Conservation (phyloP, 2,329 filamentous ascomycete genomes). For the Epichloe gansuensis region DNA sequence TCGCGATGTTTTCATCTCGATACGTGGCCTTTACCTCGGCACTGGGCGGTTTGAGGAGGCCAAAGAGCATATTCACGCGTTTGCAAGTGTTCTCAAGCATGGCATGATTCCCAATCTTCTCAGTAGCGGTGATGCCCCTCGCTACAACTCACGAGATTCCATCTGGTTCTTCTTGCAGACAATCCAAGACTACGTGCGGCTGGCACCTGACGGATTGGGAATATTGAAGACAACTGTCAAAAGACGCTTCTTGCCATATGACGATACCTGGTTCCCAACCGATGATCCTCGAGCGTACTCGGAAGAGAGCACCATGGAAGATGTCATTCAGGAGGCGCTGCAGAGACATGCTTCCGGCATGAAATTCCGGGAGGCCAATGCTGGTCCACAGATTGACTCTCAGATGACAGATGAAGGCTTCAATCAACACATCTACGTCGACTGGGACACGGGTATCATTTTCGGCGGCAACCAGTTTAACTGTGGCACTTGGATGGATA, state of each 20-base stretch:
- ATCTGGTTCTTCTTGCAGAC: constrained; percentile 97
- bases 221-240: constrained; percentile 68
- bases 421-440: constrained; percentile 78
- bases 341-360: constrained; percentile 85
- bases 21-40: constrained; percentile 81
- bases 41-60: constrained; percentile 83
- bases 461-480: constrained; percentile 92
- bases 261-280: constrained; percentile 84
- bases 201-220: constrained; percentile 63
- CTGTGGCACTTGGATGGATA: constrained; percentile 99
- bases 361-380: constrained; percentile 89
- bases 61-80: constrained; percentile 86
- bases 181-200: constrained; percentile 81
- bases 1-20: constrained; percentile 90
- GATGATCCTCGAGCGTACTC: constrained; percentile 81
- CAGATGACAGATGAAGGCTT: constrained; percentile 93
- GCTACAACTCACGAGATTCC: constrained; percentile 93
- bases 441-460: constrained; percentile 81
- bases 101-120: constrained; percentile 96
- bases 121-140: constrained; percentile 69
- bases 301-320: constrained; percentile 67
- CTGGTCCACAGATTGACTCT: constrained; percentile 72
- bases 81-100: constrained; percentile 92
- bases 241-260: constrained; percentile 83
- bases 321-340: constrained; percentile 85